Evolutionary conservation across 371 early-diverging fungal species (phyloP).

Genomic region (Smittium culicis): DNA sequence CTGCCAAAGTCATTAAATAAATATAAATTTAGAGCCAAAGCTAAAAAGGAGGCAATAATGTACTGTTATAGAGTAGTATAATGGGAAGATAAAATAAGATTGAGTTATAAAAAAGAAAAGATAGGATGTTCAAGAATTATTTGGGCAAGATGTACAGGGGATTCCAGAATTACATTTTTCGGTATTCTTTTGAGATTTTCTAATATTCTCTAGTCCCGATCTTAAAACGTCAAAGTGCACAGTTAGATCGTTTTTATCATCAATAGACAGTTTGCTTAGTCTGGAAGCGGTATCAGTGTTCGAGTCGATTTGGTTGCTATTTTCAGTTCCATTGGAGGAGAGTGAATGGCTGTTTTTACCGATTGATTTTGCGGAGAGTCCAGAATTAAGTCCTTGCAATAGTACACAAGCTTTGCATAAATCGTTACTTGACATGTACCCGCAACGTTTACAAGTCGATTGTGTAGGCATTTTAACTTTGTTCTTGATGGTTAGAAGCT

Average conservation of each 20-base stretch:
- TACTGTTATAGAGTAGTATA: too few species aligned
- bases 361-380: slow-evolving; percentile 47
- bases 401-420: slow-evolving; percentile 91
- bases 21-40: too few species aligned
- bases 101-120: not conserved
- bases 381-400: slow-evolving; percentile 83
- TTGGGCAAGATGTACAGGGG: not conserved
- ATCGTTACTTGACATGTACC: slow-evolving; percentile 82
- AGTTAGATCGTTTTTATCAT: not conserved
- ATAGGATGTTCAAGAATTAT: not conserved
- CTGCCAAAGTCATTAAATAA: too few species aligned
- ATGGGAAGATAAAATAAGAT: too few species aligned
- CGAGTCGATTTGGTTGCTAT: not conserved
- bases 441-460: slow-evolving; percentile 72
- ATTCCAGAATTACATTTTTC: not conserved
- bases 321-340: not conserved
- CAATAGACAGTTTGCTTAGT: not conserved
- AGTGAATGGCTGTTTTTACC: slow-evolving; percentile 10
- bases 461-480: slow-evolving; percentile 53
- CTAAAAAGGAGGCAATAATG: too few species aligned
- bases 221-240: slow-evolving; percentile 5
- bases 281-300: not conserved
- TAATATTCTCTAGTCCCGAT: not conserved
- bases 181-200: not conserved
- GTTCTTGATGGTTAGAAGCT: slow-evolving; percentile 61